Conservation (phyloP, 768 basidiomycete genomes). For the Fomitopsis pulvina region DNA sequence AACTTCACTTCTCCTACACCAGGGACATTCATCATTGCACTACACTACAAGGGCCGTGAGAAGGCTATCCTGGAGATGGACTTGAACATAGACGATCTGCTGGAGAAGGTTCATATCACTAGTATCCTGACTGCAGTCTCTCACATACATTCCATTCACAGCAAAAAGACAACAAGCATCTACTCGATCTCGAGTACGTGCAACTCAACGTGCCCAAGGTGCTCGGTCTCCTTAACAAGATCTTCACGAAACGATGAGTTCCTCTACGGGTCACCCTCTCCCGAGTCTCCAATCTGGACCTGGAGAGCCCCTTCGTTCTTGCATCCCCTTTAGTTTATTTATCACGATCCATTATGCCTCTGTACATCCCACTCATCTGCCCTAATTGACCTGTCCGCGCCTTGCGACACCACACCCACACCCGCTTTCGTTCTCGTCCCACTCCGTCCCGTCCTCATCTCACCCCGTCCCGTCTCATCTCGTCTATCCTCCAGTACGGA, state of each 20-base stretch:
- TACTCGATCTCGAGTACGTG: slow-evolving; percentile 95
- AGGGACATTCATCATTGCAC: slow-evolving; percentile 96
- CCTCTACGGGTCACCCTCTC: too few species aligned
- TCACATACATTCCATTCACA: slow-evolving; percentile 26
- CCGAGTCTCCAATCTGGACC: background rate
- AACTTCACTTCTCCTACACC: slow-evolving; percentile 97
- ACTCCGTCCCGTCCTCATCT: background rate
- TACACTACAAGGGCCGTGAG: slow-evolving; percentile 98
- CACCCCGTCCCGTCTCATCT: background rate
- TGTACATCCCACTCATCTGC: background rate
- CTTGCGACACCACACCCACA: background rate
- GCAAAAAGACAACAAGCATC: slow-evolving; percentile 99
- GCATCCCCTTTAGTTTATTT: slow-evolving; percentile 1
- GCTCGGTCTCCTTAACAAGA: slow-evolving; percentile 86
- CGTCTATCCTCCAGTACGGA: too few species aligned
- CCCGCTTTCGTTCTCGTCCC: background rate
- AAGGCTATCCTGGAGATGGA: slow-evolving; percentile 99
- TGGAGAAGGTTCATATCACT: slow-evolving; percentile 75
- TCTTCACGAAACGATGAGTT: slow-evolving; percentile 86
- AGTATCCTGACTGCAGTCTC: background rate
- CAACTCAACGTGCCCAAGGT: slow-evolving; percentile 96
- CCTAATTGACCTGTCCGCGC: background rate
- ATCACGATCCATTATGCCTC: slow-evolving; percentile 6
- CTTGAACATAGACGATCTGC: slow-evolving; percentile 94
- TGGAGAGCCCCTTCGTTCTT: background rate